A percentile compares a stretch with the other conserved stretches of the same genome.
phyloP scores from a whole-genome alignment of 768 basidiomycete species.

The Guyanaporus albipodus region DNA sequence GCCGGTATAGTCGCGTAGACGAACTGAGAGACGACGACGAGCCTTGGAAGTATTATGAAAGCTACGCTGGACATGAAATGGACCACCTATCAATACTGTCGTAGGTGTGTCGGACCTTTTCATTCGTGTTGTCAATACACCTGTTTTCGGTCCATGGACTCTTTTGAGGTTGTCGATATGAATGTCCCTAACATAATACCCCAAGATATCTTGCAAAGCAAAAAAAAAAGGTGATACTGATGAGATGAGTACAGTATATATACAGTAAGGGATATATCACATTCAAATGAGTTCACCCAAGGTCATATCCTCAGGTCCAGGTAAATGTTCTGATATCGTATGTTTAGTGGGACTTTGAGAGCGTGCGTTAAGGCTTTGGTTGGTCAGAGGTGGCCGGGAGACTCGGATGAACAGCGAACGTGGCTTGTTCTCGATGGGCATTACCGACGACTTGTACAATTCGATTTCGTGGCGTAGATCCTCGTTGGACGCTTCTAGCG shows the following conservation, averaged over 20 bases:
- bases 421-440: conserved; percentile 48
- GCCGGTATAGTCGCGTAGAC: conserved; percentile 22
- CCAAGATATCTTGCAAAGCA: no score
- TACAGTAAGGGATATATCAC: conserved; percentile 14
- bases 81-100: conserved; percentile 3
- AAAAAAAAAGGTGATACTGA: no score
- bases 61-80: conserved; percentile 15
- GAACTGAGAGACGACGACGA: conserved; percentile 29
- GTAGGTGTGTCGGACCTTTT: not conserved
- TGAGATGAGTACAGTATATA: conserved; percentile 15
- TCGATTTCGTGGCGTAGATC: conserved; percentile 52
- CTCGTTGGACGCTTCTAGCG: conserved; percentile 38
- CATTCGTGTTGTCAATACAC: not conserved
- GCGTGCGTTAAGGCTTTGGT: conserved; percentile 37
- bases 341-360: conserved; percentile 15
- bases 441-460: conserved; percentile 56
- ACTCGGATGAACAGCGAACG: conserved; percentile 48
- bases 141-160: not conserved
- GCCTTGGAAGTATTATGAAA: conserved; percentile 29
- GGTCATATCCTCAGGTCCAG: conserved; percentile 48
- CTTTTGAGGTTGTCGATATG: conserved; percentile 8
- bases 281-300: conserved; percentile 46
- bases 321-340: conserved; percentile 31
- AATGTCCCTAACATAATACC: no score
- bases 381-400: conserved; percentile 44